phyloP scores from a whole-genome alignment of 805 yeast species.

The Hanseniaspora nectarophila region DNA sequence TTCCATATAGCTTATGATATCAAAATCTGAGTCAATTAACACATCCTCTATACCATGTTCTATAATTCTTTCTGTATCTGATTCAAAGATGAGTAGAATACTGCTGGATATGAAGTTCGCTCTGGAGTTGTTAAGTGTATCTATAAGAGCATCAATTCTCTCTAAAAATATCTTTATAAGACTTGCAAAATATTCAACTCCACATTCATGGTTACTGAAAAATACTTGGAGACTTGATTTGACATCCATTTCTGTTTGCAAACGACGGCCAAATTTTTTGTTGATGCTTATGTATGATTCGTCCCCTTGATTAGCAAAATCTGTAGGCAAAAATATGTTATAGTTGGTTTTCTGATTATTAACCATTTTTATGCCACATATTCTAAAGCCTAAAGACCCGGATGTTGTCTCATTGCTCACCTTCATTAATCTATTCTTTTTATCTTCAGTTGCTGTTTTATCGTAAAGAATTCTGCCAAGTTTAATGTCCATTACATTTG shows the following conservation, averaged over 20 bases:
- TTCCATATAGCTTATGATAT: conserved; percentile 28
- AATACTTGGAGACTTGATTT: conserved; percentile 14
- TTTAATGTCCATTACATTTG: conserved; percentile 73
- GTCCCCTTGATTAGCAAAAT: not conserved
- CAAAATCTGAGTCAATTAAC: conserved; percentile 26
- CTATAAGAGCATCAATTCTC: conserved; percentile 55
- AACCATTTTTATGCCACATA: conserved; percentile 73
- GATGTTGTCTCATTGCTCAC: conserved; percentile 70
- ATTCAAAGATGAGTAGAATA: conserved; percentile 62
- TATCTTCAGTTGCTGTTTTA: conserved; percentile 44
- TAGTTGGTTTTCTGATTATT: not conserved
- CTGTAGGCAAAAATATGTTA: conserved; percentile 19
- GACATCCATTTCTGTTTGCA: not conserved
- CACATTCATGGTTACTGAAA: conserved; percentile 34
- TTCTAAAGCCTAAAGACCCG: conserved; percentile 60
- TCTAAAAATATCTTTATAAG: conserved; percentile 38
- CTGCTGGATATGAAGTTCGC: conserved; percentile 61
- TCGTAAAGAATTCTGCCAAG: conserved; percentile 67
- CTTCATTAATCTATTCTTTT: conserved; percentile 43
- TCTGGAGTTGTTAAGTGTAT: conserved; percentile 51
- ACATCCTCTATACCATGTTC: conserved; percentile 33
- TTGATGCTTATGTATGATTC: not conserved
- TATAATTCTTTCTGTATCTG: conserved; percentile 47
- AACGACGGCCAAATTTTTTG: not conserved
- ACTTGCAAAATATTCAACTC: conserved; percentile 26